Base-by-base conservation (phyloP, 2,329 filamentous ascomycete species). In the Colletotrichum costaricense region DNA sequence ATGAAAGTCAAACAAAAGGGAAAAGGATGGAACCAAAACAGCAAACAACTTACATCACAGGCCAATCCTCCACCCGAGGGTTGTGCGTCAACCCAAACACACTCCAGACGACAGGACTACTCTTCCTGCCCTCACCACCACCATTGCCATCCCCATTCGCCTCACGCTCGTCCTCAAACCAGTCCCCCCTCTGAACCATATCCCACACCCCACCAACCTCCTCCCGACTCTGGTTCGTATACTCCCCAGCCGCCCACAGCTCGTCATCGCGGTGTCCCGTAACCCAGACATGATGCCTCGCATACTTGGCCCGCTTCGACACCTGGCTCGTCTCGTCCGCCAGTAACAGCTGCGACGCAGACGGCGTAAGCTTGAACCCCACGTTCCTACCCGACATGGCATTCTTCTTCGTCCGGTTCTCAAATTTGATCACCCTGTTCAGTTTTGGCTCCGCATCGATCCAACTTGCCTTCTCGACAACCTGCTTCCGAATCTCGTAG, bases 391-490 rank as follows among this genome's bases (percentile, higher is more conserved):
- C 85, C 9, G 86, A 88, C 28, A 88, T 80, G 1, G 78, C 77
- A 73, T 90, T 90, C 67, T 79, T 82, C 75, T 83, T 83, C 16
- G 75, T 78, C 8, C 82, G 77, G 73, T 88, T 89, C 76, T 88
- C 83, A 49, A 90, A 79, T 72, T 86, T 86, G 72, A 89, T 82
- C 6, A 83, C 78, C 2, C 87, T 83, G 72, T 91, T 91, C 42
- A 87, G 80, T 11, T 81, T 78, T 0, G 89, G 88, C 71, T 88
- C 88, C 0, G 89, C 88, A 64, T 90, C 88, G 5, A 89, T 80
- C 69, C 86, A 85, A 5, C 82, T 77, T 1, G 88, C 85, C 55
- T 80, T 81, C 46, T 85, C 81, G 6, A 92, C 80, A 0, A 80
- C 77, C 0, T 82, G 84, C 62, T 89, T 87, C 22, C 84, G 81